Evolutionary conservation across 495 filamentous ascomycete species (phyloP), one percentile per base, ranked within the genome.

Genomic region (Jackrogersella minutella): DNA sequence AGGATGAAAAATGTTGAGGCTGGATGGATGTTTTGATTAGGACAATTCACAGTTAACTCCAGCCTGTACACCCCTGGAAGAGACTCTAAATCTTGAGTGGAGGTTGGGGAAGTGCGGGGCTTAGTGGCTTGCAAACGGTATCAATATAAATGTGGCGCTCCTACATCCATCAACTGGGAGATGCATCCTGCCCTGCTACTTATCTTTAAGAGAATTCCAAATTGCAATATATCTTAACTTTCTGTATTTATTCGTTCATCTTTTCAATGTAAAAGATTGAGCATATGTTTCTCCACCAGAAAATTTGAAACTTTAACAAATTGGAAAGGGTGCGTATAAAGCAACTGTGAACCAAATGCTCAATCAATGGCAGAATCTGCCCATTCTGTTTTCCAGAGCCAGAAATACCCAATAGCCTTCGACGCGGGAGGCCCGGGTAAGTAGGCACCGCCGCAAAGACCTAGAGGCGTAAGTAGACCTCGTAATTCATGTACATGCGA

Each of bases 381-480:
- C 61, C 66, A 69, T 2, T 69, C 61, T 58, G 44, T 56, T 31
- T 53, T 69, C 66, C 66, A 69, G 22, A 69, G 41, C 66, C 66
- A 69, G 62, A 69, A 69, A 41, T 50, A 66, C 19, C 56, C 66
- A n/a, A 30, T 13, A 8, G 55, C 33, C 5, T 19, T 26, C 28
- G 21, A 33, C 7, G 26, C 26, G 9, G 5, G 17, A 40, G 5
- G 16, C 17, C 5, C 49, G 22, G 28, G 4, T n/a, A 26, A 8
- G 21, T 49, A 60, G 16, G 19, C 56, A n/a, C 19, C 34, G 40
- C 66, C 66, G 28, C 50, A 58, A 33, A 69, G 52, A 2, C 66
- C 66, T 5, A 69, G 37, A 5, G 61, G 66, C 3, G 61, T 69
- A 13, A 69, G 39, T 13, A 44, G 21, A 1, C 66, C 66, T 6